Conservation (phyloP, 2,329 filamentous ascomycete genomes). For the Stagonosporopsis chrysanthemi region DNA sequence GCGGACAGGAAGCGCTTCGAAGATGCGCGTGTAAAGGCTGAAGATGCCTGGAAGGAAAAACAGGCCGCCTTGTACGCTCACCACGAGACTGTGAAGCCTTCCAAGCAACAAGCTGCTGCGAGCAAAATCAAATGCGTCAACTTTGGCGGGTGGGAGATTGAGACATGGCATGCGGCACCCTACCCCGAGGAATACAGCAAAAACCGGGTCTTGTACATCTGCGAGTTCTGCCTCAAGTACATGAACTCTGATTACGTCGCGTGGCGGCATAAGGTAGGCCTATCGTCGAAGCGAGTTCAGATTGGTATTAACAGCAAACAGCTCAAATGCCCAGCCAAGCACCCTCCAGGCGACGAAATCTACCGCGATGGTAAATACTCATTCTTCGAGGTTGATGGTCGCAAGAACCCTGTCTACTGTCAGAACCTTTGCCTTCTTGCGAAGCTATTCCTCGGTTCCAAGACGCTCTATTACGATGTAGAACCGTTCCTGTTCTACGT, state of each 20-base stretch:
- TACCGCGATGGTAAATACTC: conserved; percentile 91
- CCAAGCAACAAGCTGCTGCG: conserved; percentile 80
- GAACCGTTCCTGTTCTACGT: conserved; percentile 98
- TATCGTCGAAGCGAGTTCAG: background rate
- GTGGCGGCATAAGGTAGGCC: conserved; percentile 82
- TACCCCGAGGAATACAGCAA: conserved; percentile 98
- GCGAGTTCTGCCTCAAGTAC: conserved; percentile 98
- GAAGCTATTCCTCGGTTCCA: conserved; percentile 97
- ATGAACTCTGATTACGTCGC: conserved; percentile 99
- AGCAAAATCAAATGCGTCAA: conserved; percentile 99
- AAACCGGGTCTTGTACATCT: conserved; percentile 96
- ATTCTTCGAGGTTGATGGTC: conserved; percentile 96
- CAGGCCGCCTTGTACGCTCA: conserved; percentile 69
- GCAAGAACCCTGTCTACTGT: conserved; percentile 98
- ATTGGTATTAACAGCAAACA: conserved; percentile 36
- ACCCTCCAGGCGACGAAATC: conserved; percentile 96
- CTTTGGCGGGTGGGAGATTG: conserved; percentile 96
- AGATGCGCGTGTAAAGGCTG: conserved; percentile 85
- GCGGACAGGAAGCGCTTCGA: conserved; percentile 88
- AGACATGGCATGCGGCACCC: conserved; percentile 98
- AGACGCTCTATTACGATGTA: conserved; percentile 97
- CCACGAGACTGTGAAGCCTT: conserved; percentile 61
- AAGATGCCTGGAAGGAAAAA: conserved; percentile 86
- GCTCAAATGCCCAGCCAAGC: conserved; percentile 90
- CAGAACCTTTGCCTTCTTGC: conserved; percentile 95